Conservation (phyloP, 495 filamentous ascomycete genomes). For the Aspergillus olivimuriae region DNA sequence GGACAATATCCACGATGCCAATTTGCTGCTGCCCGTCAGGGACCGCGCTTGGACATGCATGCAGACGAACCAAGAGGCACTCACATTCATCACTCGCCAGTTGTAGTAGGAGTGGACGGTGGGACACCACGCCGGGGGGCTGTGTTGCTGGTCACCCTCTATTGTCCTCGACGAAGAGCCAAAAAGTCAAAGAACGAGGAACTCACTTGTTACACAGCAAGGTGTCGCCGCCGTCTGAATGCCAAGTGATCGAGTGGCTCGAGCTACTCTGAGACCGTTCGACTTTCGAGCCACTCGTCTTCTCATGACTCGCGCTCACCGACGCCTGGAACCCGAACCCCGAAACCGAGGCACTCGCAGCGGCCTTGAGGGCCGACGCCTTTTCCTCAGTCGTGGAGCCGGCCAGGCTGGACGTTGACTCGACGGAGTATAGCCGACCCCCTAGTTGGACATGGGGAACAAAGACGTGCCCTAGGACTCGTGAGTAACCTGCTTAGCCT, state of each 20-base stretch:
- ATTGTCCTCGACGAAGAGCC: too few relatives aligned
- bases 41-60: too few relatives aligned
- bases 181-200: neutral
- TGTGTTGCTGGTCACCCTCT: constrained; percentile 2
- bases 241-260: constrained; percentile 9
- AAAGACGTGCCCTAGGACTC: constrained; percentile 6
- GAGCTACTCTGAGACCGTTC: constrained; percentile 3
- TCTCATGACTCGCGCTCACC: constrained; percentile 5
- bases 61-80: too few relatives aligned
- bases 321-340: constrained; percentile 5
- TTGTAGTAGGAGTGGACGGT: constrained; percentile 5
- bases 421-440: constrained; percentile 5
- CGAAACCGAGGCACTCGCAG: constrained; percentile 6
- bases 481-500: constrained; percentile 1
- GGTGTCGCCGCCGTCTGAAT: constrained; percentile 5
- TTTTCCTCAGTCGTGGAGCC: constrained; percentile 3
- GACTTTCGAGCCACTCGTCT: constrained; percentile 1
- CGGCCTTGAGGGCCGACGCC: constrained; percentile 7
- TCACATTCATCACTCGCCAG: constrained; percentile 9
- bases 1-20: constrained; percentile 4
- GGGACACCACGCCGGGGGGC: constrained; percentile 7
- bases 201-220: constrained; percentile 9
- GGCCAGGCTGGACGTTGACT: constrained; percentile 4
- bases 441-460: constrained; percentile 4
- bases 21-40: too few relatives aligned